phyloP scores from a whole-genome alignment of 805 yeast genomes.

The Candida pini region DNA sequence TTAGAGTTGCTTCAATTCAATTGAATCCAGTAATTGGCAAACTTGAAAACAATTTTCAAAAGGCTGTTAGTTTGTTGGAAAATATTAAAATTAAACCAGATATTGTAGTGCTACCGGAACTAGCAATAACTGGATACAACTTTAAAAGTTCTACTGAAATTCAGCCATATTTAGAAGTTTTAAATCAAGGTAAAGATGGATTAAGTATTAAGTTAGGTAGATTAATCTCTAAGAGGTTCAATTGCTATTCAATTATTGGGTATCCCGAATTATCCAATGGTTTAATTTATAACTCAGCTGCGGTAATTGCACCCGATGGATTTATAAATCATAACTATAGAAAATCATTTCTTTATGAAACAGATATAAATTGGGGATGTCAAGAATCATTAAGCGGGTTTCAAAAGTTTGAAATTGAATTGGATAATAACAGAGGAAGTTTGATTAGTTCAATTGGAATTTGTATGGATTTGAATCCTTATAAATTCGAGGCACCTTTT shows the following conservation, averaged over 20 bases:
- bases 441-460: constrained; percentile 65
- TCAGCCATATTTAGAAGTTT: constrained; percentile 50
- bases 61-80: constrained; percentile 39
- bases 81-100: constrained; percentile 38
- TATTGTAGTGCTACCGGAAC: constrained; percentile 74
- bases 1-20: neutral
- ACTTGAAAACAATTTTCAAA: constrained; percentile 44
- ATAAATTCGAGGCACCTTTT: constrained; percentile 77
- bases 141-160: constrained; percentile 45
- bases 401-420: constrained; percentile 38
- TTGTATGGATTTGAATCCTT: constrained; percentile 92
- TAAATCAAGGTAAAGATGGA: constrained; percentile 17
- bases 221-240: constrained; percentile 40
- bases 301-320: constrained; percentile 58
- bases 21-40: neutral
- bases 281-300: constrained; percentile 63
- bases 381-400: constrained; percentile 62
- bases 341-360: constrained; percentile 68
- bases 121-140: constrained; percentile 81
- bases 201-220: constrained; percentile 53
- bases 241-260: constrained; percentile 72
- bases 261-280: constrained; percentile 60
- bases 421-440: constrained; percentile 22
- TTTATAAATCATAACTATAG: constrained; percentile 58
- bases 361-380: constrained; percentile 81